Evolutionary conservation across 176 grass and related monocot species (phyloP).

Genomic region (Chrysopogon serrulatus): DNA sequence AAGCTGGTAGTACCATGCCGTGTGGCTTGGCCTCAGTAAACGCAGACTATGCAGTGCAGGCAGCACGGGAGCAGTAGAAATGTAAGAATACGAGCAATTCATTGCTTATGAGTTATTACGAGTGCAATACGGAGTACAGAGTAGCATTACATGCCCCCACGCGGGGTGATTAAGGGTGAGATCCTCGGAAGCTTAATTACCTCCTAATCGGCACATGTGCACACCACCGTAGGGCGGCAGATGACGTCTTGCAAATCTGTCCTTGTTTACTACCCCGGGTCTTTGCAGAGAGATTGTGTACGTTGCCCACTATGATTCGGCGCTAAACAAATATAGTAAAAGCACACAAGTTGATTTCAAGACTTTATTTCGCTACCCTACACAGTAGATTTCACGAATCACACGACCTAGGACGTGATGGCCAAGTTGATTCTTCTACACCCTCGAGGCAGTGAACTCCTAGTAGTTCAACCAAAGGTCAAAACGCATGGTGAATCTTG

Average conservation of each 20-base stretch:
- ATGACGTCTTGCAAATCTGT: conserved; percentile 12
- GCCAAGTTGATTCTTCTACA: neutral
- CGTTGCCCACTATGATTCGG: neutral
- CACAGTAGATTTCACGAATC: neutral
- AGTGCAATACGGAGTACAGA: neutral
- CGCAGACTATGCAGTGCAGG: no score
- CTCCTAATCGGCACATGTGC: conserved; percentile 31
- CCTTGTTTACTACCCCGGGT: neutral
- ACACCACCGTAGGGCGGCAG: conserved; percentile 30
- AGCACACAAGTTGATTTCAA: neutral
- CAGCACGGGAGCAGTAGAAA: neutral
- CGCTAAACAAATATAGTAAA: neutral
- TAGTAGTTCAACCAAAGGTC: neutral
- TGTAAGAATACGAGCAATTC: neutral
- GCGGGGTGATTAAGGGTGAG: neutral
- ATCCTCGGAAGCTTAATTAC: neutral
- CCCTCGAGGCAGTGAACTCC: neutral
- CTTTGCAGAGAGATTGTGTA: neutral
- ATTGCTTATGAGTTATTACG: no score
- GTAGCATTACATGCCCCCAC: no score
- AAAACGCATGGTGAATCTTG: neutral
- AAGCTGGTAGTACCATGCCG: neutral
- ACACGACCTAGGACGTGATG: neutral
- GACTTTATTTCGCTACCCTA: neutral
- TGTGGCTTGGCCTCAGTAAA: neutral